A percentile compares a stretch with the other conserved stretches of the same genome.
Conservation (phyloP, 179 eudicot species). For the Spergularia azorica region DNA sequence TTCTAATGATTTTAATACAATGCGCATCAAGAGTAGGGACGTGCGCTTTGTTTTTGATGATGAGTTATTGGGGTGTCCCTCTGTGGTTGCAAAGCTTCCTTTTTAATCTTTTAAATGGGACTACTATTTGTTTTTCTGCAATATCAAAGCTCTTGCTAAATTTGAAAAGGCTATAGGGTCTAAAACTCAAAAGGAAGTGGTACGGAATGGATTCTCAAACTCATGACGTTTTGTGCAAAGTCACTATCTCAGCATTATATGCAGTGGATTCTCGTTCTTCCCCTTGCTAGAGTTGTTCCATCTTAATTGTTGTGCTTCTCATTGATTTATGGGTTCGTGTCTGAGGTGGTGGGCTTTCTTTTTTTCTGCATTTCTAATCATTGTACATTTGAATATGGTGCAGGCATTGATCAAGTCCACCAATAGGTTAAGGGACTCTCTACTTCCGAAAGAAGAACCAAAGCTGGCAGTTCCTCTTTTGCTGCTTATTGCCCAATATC, state of each 20-base stretch:
- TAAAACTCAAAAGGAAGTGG: neutral
- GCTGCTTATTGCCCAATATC: constrained; percentile 94
- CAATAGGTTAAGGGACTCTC: constrained; percentile 85
- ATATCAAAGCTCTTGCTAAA: neutral
- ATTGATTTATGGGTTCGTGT: neutral
- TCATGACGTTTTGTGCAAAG: neutral
- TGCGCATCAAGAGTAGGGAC: too few species aligned
- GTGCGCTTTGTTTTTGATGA: neutral
- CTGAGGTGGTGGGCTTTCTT: neutral
- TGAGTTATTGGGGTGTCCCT: neutral
- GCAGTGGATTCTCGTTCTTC: neutral
- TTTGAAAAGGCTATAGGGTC: neutral
- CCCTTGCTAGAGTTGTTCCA: constrained; percentile 13
- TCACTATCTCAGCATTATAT: neutral
- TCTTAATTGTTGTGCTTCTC: neutral
- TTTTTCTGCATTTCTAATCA: neutral
- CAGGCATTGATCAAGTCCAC: constrained; percentile 96
- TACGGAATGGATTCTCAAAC: neutral
- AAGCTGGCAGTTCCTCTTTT: constrained; percentile 87
- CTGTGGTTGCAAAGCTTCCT: neutral
- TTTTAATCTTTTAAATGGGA: neutral
- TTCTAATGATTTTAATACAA: too few species aligned
- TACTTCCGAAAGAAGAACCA: constrained; percentile 93
- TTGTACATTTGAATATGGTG: constrained; percentile 17
- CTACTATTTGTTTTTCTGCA: neutral